Conservation (phyloP, 1,139 yeast species). For the Yamadazyma diddensiae region DNA sequence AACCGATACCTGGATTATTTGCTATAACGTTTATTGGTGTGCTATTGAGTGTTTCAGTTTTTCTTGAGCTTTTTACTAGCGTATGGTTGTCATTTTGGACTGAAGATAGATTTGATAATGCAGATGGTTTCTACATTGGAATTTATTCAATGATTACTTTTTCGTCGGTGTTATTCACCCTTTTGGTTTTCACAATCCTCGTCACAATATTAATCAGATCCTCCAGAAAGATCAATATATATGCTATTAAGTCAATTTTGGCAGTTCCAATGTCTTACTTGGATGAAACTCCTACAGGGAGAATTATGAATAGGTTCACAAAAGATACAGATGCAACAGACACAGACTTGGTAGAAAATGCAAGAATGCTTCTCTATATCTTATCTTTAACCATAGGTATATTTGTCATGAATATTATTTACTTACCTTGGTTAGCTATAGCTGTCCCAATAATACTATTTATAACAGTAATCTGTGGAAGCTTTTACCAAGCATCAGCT, state of each 20-base stretch:
- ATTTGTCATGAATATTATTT: constrained; percentile 61
- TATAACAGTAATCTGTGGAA: constrained; percentile 32
- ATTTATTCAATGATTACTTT: constrained; percentile 61
- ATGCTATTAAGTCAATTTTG: constrained; percentile 60
- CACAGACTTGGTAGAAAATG: constrained; percentile 63
- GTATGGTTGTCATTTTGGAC: constrained; percentile 91
- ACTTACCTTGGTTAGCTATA: constrained; percentile 61
- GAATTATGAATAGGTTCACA: constrained; percentile 60
- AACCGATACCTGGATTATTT: constrained; percentile 28
- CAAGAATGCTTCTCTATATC: constrained; percentile 43
- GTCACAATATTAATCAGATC: constrained; percentile 52
- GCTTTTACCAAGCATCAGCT: constrained; percentile 48
- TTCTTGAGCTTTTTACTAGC: constrained; percentile 44
- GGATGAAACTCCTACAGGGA: constrained; percentile 60
- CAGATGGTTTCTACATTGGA: constrained; percentile 67
- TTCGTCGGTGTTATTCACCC: constrained; percentile 43
- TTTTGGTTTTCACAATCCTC: constrained; percentile 40
- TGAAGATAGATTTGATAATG: constrained; percentile 46
- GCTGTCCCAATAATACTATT: constrained; percentile 40
- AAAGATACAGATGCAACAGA: constrained; percentile 84
- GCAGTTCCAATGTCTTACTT: constrained; percentile 62
- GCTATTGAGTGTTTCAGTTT: constrained; percentile 18
- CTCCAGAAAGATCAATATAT: constrained; percentile 37
- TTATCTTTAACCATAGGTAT: constrained; percentile 58
- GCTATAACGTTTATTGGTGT: no score